Base-by-base conservation (phyloP, 306 rosid genomes). In the Prunus campanulata region DNA sequence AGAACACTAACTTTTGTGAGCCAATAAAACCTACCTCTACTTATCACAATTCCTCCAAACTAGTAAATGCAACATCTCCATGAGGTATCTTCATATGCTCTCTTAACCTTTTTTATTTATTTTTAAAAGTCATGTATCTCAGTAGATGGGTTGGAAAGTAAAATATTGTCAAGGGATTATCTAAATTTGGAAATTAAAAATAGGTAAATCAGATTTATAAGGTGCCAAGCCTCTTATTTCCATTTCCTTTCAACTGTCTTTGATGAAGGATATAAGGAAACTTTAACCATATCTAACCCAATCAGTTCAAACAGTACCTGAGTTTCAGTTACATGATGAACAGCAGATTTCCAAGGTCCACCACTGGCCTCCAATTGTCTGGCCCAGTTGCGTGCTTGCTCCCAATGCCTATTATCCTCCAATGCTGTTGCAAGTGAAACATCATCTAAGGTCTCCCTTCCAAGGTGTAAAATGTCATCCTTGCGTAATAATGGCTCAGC, bases 311-410 rank as follows among this genome's bases (percentile, higher is more conserved):
- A 77, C 35, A 50, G 66, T 78, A 94, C 98, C 98, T 94, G 98
- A 83, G 93, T 92, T 82, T 92, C 92, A 60, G 98, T 94, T 81
- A 94, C 97, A 89, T 90, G 96, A 87, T 92, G 93, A 74, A 85
- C 81, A 60, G 85, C 81, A 78, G 96, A 88, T 88, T 94, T 92
- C 91, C 88, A 85, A 68, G 86, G 81, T 77, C 92, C 93, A 55
- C 93, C 95, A 82, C 87, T 85, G 88, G 93, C 91, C 80, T 92
- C 97, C 89, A 94, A 82, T 79, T 92, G 98, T 83, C 85, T 92
- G 84, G 98, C 97, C 98, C 98, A 94, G 86, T 85, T 90, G 80
- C 98, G 92, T 75, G 98, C 98, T 78, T 90, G 95, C 67, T 94
- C 97, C 98, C 98, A 94, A 66, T 84, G 96, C 81, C 98, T 86